These are phyloP conservation scores for Centella asiatica DNA, from an alignment of 129 eudicot genomes.

Conservation along the genomic window DNA sequence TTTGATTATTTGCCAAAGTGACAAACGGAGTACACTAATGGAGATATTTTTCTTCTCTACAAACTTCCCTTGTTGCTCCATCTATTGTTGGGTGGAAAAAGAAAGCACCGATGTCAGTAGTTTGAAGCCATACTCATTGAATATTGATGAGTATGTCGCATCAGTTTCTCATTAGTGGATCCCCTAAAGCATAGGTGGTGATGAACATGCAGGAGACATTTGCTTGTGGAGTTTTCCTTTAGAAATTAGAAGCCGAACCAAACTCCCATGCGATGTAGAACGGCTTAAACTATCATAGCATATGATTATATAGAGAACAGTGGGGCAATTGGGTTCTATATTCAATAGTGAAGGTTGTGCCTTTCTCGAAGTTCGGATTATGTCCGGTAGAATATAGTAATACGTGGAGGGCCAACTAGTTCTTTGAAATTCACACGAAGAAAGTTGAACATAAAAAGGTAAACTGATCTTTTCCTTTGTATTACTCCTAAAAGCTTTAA, in stretches of 20 bases:
- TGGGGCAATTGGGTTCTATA: not conserved
- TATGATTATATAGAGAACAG: not conserved
- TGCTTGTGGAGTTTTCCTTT: not conserved
- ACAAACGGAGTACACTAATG: too few species aligned
- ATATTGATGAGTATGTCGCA: too few species aligned
- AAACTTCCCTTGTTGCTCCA: too few species aligned
- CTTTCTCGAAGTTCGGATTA: not conserved
- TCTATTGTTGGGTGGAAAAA: too few species aligned
- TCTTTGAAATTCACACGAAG: not conserved
- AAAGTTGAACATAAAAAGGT: not conserved
- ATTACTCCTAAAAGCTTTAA: slow-evolving; percentile 3
- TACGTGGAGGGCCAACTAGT: not conserved
- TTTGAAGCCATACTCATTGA: too few species aligned
- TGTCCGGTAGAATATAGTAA: slow-evolving; percentile 1
- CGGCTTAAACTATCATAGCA: not conserved
- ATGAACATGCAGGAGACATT: too few species aligned
- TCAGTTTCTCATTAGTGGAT: too few species aligned
- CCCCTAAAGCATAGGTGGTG: too few species aligned
- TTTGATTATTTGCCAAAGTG: too few species aligned
- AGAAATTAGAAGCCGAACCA: not conserved
- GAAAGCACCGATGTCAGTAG: too few species aligned
- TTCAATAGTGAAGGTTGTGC: not conserved
- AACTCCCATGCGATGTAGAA: not conserved
- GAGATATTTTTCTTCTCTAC: too few species aligned
- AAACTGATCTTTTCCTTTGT: slow-evolving; percentile 3